These are phyloP conservation scores for Leccinum imitatum DNA, from an alignment of 768 basidiomycete genomes.

Conservation along the genomic window DNA sequence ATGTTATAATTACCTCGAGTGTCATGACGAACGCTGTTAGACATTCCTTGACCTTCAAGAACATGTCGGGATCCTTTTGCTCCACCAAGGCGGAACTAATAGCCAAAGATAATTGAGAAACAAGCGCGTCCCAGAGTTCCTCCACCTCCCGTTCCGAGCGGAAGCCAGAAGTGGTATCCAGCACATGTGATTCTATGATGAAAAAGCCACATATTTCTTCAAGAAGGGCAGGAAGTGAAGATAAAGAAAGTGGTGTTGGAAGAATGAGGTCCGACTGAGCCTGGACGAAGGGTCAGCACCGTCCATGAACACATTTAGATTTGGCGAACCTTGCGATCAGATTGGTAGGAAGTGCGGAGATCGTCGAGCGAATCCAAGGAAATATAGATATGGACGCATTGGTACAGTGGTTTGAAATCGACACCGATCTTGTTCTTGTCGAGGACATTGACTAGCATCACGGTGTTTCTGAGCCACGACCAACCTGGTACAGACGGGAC, in stretches of 20 bases:
- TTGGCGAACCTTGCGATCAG: conserved; percentile 84
- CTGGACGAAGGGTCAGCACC: conserved; percentile 43
- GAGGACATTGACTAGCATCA: conserved; percentile 74
- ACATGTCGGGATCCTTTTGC: conserved; percentile 79
- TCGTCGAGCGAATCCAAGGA: conserved; percentile 89
- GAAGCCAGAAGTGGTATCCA: conserved; percentile 85
- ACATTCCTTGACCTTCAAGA: conserved; percentile 79
- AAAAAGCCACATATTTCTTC: conserved; percentile 98
- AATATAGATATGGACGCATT: conserved; percentile 96
- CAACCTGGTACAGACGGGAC: conserved; percentile 28
- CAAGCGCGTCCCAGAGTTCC: conserved; percentile 90
- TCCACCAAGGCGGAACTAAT: conserved; percentile 70
- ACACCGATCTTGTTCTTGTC: conserved; percentile 86
- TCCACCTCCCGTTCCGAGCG: conserved; percentile 91
- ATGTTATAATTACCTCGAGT: conserved; percentile 62
- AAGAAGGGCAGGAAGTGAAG: conserved; percentile 70
- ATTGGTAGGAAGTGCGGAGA: conserved; percentile 89
- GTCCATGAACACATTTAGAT: not conserved
- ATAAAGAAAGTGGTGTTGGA: conserved; percentile 64
- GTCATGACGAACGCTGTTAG: conserved; percentile 88
- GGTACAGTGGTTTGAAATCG: conserved; percentile 93
- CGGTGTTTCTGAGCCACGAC: conserved; percentile 11
- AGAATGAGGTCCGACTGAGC: conserved; percentile 97
- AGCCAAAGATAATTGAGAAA: conserved; percentile 67
- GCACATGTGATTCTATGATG: conserved; percentile 91